A percentile compares a stretch with the other conserved stretches of the same genome.
These are phyloP conservation scores for Scutellaria barbata DNA, from an alignment of 257 asterid genomes.

Conservation along the genomic window DNA sequence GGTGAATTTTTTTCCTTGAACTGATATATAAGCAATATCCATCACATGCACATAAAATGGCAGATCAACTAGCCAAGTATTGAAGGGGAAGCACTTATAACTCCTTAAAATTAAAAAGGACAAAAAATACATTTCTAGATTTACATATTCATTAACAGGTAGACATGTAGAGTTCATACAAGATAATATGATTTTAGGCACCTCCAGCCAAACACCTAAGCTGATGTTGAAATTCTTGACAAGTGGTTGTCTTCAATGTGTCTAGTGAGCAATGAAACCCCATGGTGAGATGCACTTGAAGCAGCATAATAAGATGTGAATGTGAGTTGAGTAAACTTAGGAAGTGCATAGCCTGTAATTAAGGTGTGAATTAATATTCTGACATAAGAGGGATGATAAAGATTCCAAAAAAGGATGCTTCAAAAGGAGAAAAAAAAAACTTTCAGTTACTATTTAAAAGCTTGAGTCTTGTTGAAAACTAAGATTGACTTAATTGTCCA, in stretches of 20 bases:
- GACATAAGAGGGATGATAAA: slow-evolving; percentile 15
- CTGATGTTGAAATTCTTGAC: slow-evolving; percentile 51
- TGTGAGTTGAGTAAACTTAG: slow-evolving; percentile 72
- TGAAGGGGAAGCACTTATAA: not conserved
- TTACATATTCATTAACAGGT: slow-evolving; percentile 24
- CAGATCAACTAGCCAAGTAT: slow-evolving; percentile 15
- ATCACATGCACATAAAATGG: slow-evolving; percentile 4
- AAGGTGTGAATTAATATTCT: slow-evolving; percentile 38
- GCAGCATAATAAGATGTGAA: slow-evolving; percentile 85
- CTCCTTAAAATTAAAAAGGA: not conserved
- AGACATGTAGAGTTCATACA: slow-evolving; percentile 18
- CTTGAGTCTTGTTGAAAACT: slow-evolving; percentile 5
- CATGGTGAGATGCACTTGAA: slow-evolving; percentile 81
- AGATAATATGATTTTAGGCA: slow-evolving; percentile 44
- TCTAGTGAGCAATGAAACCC: slow-evolving; percentile 80
- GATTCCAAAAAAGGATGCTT: not conserved
- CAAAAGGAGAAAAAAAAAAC: not conserved
- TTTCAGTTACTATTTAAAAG: not conserved
- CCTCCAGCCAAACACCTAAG: slow-evolving; percentile 55
- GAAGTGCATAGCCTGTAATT: slow-evolving; percentile 75
- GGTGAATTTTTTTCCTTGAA: not conserved
- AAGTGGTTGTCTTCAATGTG: slow-evolving; percentile 66
- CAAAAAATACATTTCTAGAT: slow-evolving; percentile 2
- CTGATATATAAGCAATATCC: not conserved
- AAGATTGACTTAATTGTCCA: not conserved